Evolutionary conservation across 2,329 filamentous ascomycete genomes (phyloP).

Genomic region (Zymoseptoria crescenta): DNA sequence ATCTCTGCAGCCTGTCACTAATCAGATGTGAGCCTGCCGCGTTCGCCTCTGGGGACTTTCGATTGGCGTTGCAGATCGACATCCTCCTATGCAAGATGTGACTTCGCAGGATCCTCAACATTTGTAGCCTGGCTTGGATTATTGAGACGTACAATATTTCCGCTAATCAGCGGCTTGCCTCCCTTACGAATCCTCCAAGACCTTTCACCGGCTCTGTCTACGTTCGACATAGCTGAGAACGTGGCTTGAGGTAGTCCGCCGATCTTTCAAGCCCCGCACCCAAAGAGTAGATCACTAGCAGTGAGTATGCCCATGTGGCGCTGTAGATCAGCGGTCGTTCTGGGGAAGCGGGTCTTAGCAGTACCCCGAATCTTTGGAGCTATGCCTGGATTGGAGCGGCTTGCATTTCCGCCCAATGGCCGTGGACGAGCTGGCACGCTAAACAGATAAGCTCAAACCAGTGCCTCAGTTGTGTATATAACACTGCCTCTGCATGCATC

Average conservation of each 20-base stretch:
- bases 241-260: neutral
- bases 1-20: neutral
- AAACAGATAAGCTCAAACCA: too few relatives aligned
- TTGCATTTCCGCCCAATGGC: too few relatives aligned
- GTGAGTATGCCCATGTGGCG: too few relatives aligned
- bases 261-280: neutral
- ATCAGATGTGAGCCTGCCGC: neutral
- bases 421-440: too few relatives aligned
- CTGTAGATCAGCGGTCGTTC: neutral
- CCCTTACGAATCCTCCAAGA: neutral
- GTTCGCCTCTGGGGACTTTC: neutral
- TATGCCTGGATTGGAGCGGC: neutral
- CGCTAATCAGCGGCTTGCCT: too few relatives aligned
- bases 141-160: too few relatives aligned
- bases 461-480: neutral
- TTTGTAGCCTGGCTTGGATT: too few relatives aligned
- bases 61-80: neutral
- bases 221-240: neutral
- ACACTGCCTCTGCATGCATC: neutral
- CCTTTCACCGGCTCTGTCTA: neutral
- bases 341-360: too few relatives aligned
- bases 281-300: neutral
- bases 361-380: neutral
- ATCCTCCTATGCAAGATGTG: neutral
- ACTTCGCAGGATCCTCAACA: too few relatives aligned